Percentiles rank a stretch among this genome's conserved stretches.
phyloP scores from a whole-genome alignment of 2,329 filamentous ascomycete genomes.

The Colletotrichum somersetense region DNA sequence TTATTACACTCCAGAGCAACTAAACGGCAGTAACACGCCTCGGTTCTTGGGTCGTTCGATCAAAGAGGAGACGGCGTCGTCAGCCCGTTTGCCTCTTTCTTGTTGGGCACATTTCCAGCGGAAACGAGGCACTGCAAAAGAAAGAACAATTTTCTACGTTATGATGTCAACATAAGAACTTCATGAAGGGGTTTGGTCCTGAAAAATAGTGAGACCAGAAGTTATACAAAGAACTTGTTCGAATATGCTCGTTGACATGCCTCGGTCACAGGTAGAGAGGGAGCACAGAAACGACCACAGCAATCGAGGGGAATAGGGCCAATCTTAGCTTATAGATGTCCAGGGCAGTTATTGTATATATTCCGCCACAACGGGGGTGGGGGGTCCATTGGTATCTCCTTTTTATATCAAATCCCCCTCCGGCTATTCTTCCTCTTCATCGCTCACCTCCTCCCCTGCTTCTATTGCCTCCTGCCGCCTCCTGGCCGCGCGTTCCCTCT shows the following conservation, averaged over 20 bases:
- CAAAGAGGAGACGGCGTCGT: not conserved
- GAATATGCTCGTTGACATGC: not conserved
- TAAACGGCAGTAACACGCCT: not conserved
- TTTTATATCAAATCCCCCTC: not conserved
- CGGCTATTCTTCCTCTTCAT: conserved; percentile 53
- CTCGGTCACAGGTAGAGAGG: not conserved
- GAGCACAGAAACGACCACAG: not conserved
- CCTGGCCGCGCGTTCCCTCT: conserved; percentile 71
- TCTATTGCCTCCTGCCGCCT: conserved; percentile 67
- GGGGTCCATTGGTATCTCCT: conserved; percentile 27
- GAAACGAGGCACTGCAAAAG: not conserved
- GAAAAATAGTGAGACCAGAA: not conserved
- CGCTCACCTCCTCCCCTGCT: conserved; percentile 63
- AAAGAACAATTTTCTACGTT: not conserved
- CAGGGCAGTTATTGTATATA: not conserved
- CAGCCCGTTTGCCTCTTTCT: not conserved
- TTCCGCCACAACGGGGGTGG: not conserved
- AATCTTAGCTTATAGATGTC: not conserved
- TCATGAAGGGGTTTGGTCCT: not conserved
- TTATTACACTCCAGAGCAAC: not conserved
- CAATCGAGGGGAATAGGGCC: not conserved
- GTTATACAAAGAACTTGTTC: not conserved
- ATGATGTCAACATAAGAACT: not conserved
- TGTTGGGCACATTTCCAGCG: not conserved
- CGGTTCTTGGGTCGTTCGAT: not conserved